phyloP scores from a whole-genome alignment of 495 filamentous ascomycete genomes.

The Penicillium mononematosum region DNA sequence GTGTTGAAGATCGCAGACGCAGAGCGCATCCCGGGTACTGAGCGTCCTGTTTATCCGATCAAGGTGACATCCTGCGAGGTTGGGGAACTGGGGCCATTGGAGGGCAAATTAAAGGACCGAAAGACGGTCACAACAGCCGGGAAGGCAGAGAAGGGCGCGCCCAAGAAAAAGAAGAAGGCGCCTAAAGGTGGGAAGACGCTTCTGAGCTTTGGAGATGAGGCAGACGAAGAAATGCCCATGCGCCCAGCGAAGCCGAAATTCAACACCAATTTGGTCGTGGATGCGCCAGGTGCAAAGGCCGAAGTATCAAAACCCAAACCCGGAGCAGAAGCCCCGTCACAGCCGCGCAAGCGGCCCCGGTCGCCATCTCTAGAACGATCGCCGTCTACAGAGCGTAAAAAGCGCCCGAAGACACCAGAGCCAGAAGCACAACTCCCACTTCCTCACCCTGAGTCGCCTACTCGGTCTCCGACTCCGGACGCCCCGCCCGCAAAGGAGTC shows the following conservation, averaged over 20 bases:
- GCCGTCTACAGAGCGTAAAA: slow-evolving; percentile 28
- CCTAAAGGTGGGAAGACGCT: slow-evolving; percentile 73
- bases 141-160: slow-evolving; percentile 38
- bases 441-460: slow-evolving; percentile 49
- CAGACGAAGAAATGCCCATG: slow-evolving; percentile 55
- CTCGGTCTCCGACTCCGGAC: slow-evolving; percentile 48
- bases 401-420: slow-evolving; percentile 36
- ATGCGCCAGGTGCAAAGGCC: slow-evolving; percentile 30
- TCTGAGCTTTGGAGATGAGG: slow-evolving; percentile 86
- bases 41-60: slow-evolving; percentile 82
- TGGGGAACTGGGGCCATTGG: slow-evolving; percentile 75
- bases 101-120: slow-evolving; percentile 79
- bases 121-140: slow-evolving; percentile 40
- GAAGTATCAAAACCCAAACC: slow-evolving; percentile 16
- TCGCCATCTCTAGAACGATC: slow-evolving; percentile 29
- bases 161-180: slow-evolving; percentile 75
- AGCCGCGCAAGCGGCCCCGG: slow-evolving; percentile 31
- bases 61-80: slow-evolving; percentile 79
- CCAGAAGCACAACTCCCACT: slow-evolving; percentile 46
- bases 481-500: slow-evolving; percentile 54
- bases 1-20: slow-evolving; percentile 87
- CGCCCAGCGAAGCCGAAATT: slow-evolving; percentile 84
- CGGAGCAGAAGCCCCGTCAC: slow-evolving; percentile 11
- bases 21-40: slow-evolving; percentile 75
- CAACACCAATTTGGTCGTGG: slow-evolving; percentile 76